phyloP scores from a whole-genome alignment of 108 stramenopile species.

The Asterionellopsis glacialis region DNA sequence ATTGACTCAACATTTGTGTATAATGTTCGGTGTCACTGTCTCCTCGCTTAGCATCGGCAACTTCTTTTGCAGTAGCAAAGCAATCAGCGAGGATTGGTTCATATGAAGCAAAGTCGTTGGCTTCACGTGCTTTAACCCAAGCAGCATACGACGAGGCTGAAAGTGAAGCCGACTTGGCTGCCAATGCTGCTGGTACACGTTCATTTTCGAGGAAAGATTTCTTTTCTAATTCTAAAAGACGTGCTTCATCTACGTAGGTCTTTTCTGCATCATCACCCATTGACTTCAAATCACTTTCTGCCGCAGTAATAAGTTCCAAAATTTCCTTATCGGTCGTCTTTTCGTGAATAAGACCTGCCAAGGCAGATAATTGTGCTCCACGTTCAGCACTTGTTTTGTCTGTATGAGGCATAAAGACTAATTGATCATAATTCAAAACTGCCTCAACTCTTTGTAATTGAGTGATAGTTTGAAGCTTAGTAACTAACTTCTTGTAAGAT shows the following conservation, averaged over 20 bases:
- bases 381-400: conserved; percentile 29
- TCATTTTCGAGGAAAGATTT: conserved; percentile 40
- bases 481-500: conserved; percentile 6
- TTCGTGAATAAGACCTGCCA: conserved; percentile 70
- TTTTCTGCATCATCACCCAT: conserved; percentile 14
- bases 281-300: conserved; percentile 16
- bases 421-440: conserved; percentile 41
- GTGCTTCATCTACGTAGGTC: conserved; percentile 12
- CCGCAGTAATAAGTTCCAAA: conserved; percentile 18
- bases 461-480: conserved; percentile 19
- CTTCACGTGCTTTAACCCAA: conserved; percentile 66
- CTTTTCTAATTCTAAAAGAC: conserved; percentile 42
- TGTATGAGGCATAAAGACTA: conserved; percentile 67
- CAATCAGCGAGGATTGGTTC: conserved; percentile 43
- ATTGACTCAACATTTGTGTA: conserved; percentile 66
- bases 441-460: conserved; percentile 15
- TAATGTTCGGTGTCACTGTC: conserved; percentile 38
- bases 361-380: conserved; percentile 54
- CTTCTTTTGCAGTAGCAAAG: conserved; percentile 52
- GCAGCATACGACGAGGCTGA: conserved; percentile 46
- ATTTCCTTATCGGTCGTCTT: conserved; percentile 49
- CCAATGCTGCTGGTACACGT: conserved; percentile 53
- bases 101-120: conserved; percentile 57
- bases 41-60: conserved; percentile 44
- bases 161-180: conserved; percentile 49